Base-by-base conservation (phyloP, 73 alveolate species). In the Paramecium bursaria region DNA sequence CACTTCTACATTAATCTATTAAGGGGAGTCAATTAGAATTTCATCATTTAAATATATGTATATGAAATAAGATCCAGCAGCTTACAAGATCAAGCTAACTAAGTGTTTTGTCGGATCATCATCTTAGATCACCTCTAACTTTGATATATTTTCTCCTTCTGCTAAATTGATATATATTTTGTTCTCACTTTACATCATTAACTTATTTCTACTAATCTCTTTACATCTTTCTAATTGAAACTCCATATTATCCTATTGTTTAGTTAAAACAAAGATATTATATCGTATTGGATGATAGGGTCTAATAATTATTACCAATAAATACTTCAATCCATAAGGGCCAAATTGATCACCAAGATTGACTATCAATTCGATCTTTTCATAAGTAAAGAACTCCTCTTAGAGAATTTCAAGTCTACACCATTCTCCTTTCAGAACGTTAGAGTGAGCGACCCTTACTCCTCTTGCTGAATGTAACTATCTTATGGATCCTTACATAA, bases 331-430 rank as follows among this genome's bases (percentile, higher is more conserved):
- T 19, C 82, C 82, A 17, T 67, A 67, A 3, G 82, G 82, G 4
- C 60, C 82, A 39, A 25, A 67, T 42, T 67, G 19, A 67, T 67
- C 82, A 19, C 60, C 82, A 4, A 67, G n/a, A 42, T 67, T 67
- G 22, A 67, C 10, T 15, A 42, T 67, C 1, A 67, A 33, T 11
- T 67, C 35, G 6, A 67, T 39, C 0, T 67, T 42, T 67, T 67
- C 82, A 21, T 25, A 42, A 25, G 49, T 22, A 11, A 31, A 25
- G 19, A 25, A 5, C 21, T 29, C 53, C 2, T 67, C 57, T 5
- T n/a, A 17, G 15, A 39, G 60, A 11, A 67, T 39, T 67, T 67
- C 82, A 2, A 67, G 14, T 42, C 48, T 67, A 67, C 60, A 33
- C 82, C 60, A 67, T 39, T 67, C 82, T 3, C 82, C 82, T 42